These are phyloP conservation scores for Exserohilum turcica DNA, from an alignment of 2,329 filamentous ascomycete species.

Conservation along the genomic window DNA sequence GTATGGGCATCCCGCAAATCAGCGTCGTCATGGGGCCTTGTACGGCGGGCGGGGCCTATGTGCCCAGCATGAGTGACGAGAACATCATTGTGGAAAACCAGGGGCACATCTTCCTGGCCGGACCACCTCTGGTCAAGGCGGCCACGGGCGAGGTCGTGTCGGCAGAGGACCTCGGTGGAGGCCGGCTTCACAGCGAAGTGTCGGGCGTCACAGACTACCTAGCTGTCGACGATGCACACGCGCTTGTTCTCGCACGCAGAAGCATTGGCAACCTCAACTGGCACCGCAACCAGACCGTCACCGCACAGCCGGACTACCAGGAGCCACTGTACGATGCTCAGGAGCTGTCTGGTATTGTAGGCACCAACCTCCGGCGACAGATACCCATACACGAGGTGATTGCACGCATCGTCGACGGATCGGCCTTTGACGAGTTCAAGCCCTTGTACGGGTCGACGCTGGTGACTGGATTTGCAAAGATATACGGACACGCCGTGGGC, in stretches of 20 bases:
- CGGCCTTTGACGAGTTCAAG: conserved; percentile 93
- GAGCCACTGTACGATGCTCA: conserved; percentile 80
- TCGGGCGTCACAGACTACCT: conserved; percentile 96
- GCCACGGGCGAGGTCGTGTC: conserved; percentile 92
- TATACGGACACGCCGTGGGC: conserved; percentile 88
- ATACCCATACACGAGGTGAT: conserved; percentile 90
- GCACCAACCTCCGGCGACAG: conserved; percentile 84
- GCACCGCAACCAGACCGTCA: conserved; percentile 57
- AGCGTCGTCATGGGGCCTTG: conserved; percentile 97
- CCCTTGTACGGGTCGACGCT: conserved; percentile 85
- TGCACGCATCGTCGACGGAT: conserved; percentile 88
- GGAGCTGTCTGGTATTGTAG: conserved; percentile 86
- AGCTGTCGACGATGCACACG: conserved; percentile 91
- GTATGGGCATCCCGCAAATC: conserved; percentile 86
- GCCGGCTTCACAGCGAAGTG: conserved; percentile 84
- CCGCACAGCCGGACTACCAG: conserved; percentile 56
- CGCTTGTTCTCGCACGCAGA: conserved; percentile 80
- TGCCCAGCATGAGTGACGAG: conserved; percentile 97
- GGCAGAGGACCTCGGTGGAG: conserved; percentile 88
- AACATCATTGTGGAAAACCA: conserved; percentile 94
- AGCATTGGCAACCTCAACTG: conserved; percentile 91
- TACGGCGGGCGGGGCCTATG: conserved; percentile 93
- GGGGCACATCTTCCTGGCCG: conserved; percentile 96
- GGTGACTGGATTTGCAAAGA: conserved; percentile 84
- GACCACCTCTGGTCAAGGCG: conserved; percentile 91